Percentiles rank a stretch among this genome's conserved stretches.
Conservation (phyloP, 345 rosid species). For the Brassica incana region DNA sequence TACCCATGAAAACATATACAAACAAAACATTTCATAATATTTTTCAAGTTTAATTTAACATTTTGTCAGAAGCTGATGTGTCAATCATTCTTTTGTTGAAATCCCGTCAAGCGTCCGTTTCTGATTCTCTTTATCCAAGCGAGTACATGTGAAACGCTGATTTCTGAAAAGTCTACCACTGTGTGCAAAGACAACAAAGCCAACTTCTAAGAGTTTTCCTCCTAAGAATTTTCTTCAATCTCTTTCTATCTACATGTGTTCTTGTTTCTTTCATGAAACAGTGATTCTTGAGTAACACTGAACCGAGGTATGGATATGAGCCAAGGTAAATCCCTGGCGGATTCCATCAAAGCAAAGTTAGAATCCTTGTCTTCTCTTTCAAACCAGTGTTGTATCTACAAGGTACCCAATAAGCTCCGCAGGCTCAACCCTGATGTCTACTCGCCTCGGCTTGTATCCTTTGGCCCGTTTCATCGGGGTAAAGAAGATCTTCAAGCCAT, state of each 20-base stretch:
- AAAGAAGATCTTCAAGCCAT: background rate
- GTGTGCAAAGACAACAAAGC: background rate
- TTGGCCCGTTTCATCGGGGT: background rate
- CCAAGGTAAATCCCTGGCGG: conserved; percentile 10
- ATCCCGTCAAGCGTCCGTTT: background rate
- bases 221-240: background rate
- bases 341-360: conserved; percentile 29
- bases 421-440: conserved; percentile 30
- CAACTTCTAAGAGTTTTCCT: background rate
- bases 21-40: background rate
- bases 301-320: background rate
- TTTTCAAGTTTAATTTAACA: background rate
- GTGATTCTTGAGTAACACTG: background rate
- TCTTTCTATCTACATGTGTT: background rate
- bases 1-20: background rate
- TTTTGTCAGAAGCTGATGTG: background rate
- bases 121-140: background rate
- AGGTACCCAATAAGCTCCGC: conserved; percentile 33
- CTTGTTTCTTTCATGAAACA: background rate
- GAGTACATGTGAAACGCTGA: background rate
- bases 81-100: background rate
- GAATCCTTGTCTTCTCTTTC: conserved; percentile 29
- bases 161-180: background rate
- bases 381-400: conserved; percentile 25
- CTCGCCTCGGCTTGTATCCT: conserved; percentile 16